Base-by-base conservation (phyloP, 495 filamentous ascomycete genomes). In the Aspergillus leporis region DNA sequence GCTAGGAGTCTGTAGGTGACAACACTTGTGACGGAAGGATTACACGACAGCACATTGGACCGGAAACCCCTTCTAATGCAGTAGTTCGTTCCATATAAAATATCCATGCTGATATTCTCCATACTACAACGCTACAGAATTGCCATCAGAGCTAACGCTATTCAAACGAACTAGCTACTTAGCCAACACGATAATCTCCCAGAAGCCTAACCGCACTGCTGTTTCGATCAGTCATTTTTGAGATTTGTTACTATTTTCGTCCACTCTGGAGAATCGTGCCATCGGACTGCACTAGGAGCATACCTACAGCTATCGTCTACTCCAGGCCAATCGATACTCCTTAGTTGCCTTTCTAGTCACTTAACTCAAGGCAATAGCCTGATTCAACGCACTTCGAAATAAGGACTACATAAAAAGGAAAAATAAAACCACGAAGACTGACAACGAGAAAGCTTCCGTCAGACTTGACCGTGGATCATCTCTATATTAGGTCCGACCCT, bases 61-160 rank as follows among this genome's bases (percentile, higher is more conserved):
- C 38, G n/a, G 13, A n/a, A 1, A 3, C 14, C 38, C 38, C 38
- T 18, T 41, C 38, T n/a, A 1, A 23, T 21, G 43, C 43, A 21
- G 21, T 47, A 47, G 43, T 47, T 47, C 43, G 43, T 47, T 47
- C 43, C 21, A 47, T 47, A 12, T 47, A 22, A 23, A 47, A 23
- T 8, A 22, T 22, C 18, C 21, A 8, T 23, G 19, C 13, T 43
- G 18, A n/a, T 19, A 43, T 41, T 41, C 38, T 41, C 38, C 14
- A 41, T 14, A 41, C 38, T 14, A 41, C 38, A 16, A 41, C 43
- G 8, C 43, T 47, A 8, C 43, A 47, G 43, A 47, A 7, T 47
- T 47, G 19, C 8, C 2, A 47, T 47, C 7, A 47, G 19, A 7
- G 23, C 43, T n/a, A 47, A 47, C 43, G 4, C 18, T 45, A 19